phyloP scores from a whole-genome alignment of 2,329 filamentous ascomycete genomes.

The Fulvia fulva region DNA sequence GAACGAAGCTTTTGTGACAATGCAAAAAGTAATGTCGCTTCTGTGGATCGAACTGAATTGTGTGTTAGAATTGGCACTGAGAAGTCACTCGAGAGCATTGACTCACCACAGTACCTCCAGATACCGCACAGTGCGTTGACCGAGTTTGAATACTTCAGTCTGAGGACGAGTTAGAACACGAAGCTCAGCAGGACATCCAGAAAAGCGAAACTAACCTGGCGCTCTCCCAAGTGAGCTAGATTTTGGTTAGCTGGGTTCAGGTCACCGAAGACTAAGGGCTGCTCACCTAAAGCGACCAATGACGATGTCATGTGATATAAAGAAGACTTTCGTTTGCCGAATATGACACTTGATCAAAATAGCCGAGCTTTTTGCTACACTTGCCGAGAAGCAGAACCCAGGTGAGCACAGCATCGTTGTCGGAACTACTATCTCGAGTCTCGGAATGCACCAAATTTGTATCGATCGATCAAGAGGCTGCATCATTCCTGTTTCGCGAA shows the following conservation, averaged over 20 bases:
- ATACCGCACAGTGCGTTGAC: conserved; percentile 4
- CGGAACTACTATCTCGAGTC: too few relatives aligned
- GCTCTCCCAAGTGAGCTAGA: background rate
- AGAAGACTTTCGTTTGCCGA: background rate
- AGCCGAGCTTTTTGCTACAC: too few relatives aligned
- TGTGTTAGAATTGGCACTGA: background rate
- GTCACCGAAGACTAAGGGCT: too few relatives aligned
- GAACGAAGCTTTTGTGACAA: background rate
- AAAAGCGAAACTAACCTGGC: background rate
- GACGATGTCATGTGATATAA: background rate
- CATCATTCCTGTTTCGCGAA: too few relatives aligned
- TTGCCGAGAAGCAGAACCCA: too few relatives aligned
- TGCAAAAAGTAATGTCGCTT: background rate
- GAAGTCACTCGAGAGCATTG: background rate
- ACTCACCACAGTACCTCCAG: conserved; percentile 3
- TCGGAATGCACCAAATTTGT: too few relatives aligned
- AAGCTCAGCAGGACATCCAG: background rate
- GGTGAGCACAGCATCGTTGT: too few relatives aligned
- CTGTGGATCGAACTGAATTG: background rate
- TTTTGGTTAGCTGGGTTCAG: background rate
- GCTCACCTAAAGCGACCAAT: background rate
- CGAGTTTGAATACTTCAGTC: conserved; percentile 2
- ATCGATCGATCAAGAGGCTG: too few relatives aligned
- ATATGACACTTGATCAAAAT: background rate
- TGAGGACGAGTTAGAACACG: background rate